Evolutionary conservation across 805 yeast genomes (phyloP).

Genomic region (Huiozyma sinensis): DNA sequence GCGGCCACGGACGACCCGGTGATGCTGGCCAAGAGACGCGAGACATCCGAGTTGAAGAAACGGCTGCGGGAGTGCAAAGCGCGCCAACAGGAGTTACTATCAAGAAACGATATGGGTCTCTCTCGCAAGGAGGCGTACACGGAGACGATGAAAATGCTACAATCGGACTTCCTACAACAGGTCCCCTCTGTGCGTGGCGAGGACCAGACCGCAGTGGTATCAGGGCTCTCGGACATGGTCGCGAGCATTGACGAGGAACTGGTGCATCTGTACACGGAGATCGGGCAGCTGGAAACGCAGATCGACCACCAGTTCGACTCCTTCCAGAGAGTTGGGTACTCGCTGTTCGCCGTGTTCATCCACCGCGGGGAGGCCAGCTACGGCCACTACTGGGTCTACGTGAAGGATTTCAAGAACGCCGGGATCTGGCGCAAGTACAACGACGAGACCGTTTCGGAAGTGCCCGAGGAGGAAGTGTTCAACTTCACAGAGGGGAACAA

Average conservation of each 20-base stretch:
- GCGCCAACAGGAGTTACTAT: constrained; percentile 34
- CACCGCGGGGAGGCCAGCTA: constrained; percentile 94
- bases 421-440: constrained; percentile 76
- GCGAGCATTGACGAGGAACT: constrained; percentile 38
- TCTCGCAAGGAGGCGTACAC: constrained; percentile 42
- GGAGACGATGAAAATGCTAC: constrained; percentile 48
- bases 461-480: constrained; percentile 50
- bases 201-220: constrained; percentile 6
- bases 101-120: constrained; percentile 40
- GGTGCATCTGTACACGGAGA: constrained; percentile 30
- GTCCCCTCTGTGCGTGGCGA: constrained; percentile 12
- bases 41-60: constrained; percentile 51
- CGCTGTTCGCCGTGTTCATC: constrained; percentile 82
- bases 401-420: constrained; percentile 57
- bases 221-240: constrained; percentile 36
- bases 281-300: constrained; percentile 35
- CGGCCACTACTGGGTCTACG: constrained; percentile 96
- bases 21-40: constrained; percentile 41
- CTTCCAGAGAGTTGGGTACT: constrained; percentile 58
- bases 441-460: constrained; percentile 90
- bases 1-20: constrained; percentile 53
- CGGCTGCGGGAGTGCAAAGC: constrained; percentile 35
- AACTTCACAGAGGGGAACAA: constrained; percentile 58
- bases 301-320: constrained; percentile 52
- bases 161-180: constrained; percentile 27